Base-by-base conservation (phyloP, 2,329 filamentous ascomycete species). In the Aspergillus aculeatus region DNA sequence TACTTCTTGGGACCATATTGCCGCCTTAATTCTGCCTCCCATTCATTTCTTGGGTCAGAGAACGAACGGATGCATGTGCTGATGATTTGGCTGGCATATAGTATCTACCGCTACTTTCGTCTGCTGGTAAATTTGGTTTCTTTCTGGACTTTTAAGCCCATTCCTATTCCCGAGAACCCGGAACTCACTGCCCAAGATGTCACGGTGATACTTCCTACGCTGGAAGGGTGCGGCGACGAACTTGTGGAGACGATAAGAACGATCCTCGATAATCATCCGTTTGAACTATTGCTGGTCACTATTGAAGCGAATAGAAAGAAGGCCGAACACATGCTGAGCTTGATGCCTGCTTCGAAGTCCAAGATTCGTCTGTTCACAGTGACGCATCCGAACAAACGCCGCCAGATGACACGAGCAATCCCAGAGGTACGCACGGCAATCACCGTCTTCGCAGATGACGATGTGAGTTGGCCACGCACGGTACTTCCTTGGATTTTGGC, bases 361-460 rank as follows among this genome's bases (percentile, higher is more conserved):
- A 86, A 85, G 64, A 86, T 96, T 66, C 84, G 86, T 58, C 87
- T 96, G 48, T 82, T 94, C 65, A 88, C 85, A 64, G 90, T 92
- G 31, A 83, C 85, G 62, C 93, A 96, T 72, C 92, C 94, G 67
- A 98, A 98, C 81, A 98, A 98, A 81, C 89, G 94, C 57, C 86
- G 94, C 21, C 94, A 98, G 76, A 92, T 98, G 73, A 96, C 92
- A 75, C 86, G 92, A 72, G 94, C 92, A 3, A 90, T 98, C 51
- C 92, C 93, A 21, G 85, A 91, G 66, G 92, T 97, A 59, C 83
- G 81, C 66, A 97, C 94, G 0, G 80, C 84, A 54, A 92, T 98
- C 72, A 96, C 91, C 41, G 85, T 98, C 69, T 92, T 98, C 81
- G 92, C 93, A 26, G 94, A 98, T 73, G 94, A 98, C 77, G 94